These are phyloP conservation scores for Physcia stellaris DNA, from an alignment of 495 filamentous ascomycete genomes.

Conservation along the genomic window DNA sequence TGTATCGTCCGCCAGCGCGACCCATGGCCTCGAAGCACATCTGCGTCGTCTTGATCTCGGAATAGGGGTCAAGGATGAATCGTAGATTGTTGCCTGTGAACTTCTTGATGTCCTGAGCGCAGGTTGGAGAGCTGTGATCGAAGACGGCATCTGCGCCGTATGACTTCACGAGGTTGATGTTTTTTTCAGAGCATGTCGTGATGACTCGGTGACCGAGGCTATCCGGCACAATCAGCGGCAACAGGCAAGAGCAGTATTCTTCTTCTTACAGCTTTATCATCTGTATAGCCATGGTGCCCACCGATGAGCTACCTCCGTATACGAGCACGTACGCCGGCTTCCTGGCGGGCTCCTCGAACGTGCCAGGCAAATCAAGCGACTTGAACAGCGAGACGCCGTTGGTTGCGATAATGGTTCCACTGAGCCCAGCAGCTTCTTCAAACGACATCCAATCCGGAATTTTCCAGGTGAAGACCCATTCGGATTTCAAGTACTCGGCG, in stretches of 20 bases:
- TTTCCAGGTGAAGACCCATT: background rate
- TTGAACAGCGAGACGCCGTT: background rate
- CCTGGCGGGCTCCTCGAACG: background rate
- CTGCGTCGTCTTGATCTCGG: constrained; percentile 14
- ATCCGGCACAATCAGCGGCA: background rate
- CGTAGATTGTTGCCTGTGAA: constrained; percentile 24
- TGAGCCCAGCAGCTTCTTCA: background rate
- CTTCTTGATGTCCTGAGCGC: constrained; percentile 27
- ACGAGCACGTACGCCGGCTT: constrained; percentile 21
- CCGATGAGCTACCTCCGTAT: constrained; percentile 30
- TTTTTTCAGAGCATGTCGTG: constrained; percentile 40
- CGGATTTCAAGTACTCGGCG: constrained; percentile 7
- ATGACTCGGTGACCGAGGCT: constrained; percentile 27
- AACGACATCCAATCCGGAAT: background rate
- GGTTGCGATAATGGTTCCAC: background rate
- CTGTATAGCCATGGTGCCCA: constrained; percentile 30
- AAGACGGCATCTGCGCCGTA: constrained; percentile 40
- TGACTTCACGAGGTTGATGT: constrained; percentile 36
- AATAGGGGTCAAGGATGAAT: constrained; percentile 29
- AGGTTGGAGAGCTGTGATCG: constrained; percentile 35
- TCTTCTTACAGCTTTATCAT: constrained; percentile 24
- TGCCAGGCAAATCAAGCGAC: background rate
- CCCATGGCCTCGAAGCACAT: constrained; percentile 25
- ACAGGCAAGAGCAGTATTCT: background rate
- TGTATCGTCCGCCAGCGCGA: constrained; percentile 24